phyloP scores from a whole-genome alignment of 2,329 filamentous ascomycete genomes.

The Elsinoe necatrix region DNA sequence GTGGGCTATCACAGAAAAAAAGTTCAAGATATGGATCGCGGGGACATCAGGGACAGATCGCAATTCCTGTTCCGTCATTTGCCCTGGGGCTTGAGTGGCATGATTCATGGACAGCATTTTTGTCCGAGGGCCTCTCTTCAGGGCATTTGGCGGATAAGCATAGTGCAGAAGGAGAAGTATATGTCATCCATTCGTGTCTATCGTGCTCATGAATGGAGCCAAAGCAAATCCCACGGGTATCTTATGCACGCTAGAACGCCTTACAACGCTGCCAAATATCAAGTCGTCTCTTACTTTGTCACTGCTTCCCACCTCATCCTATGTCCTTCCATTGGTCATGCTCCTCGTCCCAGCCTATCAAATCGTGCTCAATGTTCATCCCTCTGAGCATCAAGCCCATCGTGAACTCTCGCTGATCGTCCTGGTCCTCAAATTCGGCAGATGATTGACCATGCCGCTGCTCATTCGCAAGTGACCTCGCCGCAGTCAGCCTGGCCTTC shows the following conservation, averaged over 20 bases:
- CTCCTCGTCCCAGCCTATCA: slow-evolving; percentile 55
- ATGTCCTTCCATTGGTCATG: slow-evolving; percentile 45
- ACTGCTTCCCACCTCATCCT: not conserved
- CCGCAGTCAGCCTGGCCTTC: slow-evolving; percentile 36
- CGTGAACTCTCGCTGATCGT: slow-evolving; percentile 43
- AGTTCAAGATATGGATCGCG: slow-evolving; percentile 6
- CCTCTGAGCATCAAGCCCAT: slow-evolving; percentile 62
- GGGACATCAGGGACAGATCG: not conserved
- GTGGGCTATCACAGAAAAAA: slow-evolving; percentile 3
- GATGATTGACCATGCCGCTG: slow-evolving; percentile 41
- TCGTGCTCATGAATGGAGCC: not conserved
- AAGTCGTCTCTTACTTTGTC: not conserved
- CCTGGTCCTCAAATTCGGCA: slow-evolving; percentile 36
- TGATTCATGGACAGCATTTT: slow-evolving; percentile 1
- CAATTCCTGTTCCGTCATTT: slow-evolving; percentile 8
- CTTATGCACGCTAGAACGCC: not conserved
- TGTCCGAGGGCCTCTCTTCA: no score
- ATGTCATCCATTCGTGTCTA: not conserved
- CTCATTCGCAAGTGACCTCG: slow-evolving; percentile 16
- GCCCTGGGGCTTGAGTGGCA: not conserved
- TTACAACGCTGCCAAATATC: not conserved
- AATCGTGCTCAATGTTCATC: slow-evolving; percentile 52
- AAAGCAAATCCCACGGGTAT: not conserved
- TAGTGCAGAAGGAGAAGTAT: no score
- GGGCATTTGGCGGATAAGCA: no score